Conservation (phyloP, 1,284 basidiomycete genomes). For the Pseudozyma tsukubaensis region DNA sequence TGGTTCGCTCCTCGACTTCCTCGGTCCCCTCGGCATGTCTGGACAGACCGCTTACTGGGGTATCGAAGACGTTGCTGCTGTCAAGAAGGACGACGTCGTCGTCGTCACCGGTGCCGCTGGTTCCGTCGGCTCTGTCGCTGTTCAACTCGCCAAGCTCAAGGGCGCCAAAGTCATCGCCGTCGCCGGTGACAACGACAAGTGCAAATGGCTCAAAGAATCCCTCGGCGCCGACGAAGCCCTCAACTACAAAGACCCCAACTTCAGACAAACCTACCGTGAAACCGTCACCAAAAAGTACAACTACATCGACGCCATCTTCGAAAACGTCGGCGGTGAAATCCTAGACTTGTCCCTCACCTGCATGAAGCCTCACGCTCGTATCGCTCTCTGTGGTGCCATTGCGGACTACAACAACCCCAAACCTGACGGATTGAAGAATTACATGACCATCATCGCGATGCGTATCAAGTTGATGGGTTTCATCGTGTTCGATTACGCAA, state of each 20-base stretch:
- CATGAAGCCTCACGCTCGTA: constrained; percentile 80
- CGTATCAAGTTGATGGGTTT: constrained; percentile 85
- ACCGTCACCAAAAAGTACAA: constrained; percentile 71
- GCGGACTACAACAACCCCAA: constrained; percentile 68
- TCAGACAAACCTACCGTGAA: constrained; percentile 76
- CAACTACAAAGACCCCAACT: constrained; percentile 81
- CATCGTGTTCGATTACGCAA: constrained; percentile 55
- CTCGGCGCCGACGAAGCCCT: constrained; percentile 84
- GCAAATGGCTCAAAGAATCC: constrained; percentile 81
- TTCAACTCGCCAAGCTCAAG: constrained; percentile 73
- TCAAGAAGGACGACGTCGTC: constrained; percentile 56
- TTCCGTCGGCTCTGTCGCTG: constrained; percentile 69
- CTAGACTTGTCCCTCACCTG: constrained; percentile 67
- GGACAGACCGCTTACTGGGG: constrained; percentile 69
- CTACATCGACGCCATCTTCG: constrained; percentile 55
- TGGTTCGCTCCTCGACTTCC: constrained; percentile 56
- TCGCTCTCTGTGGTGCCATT: constrained; percentile 83
- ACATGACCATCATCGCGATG: constrained; percentile 77
- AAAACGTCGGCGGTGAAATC: constrained; percentile 56
- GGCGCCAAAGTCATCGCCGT: constrained; percentile 82
- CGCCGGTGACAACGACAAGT: constrained; percentile 82
- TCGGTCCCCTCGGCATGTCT: constrained; percentile 67
- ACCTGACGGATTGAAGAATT: constrained; percentile 69
- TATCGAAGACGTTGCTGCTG: constrained; percentile 52
- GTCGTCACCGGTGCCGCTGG: constrained; percentile 63